Percentiles rank a stretch among this genome's conserved stretches.
Conservation (phyloP, 2,329 filamentous ascomycete genomes). For the Allantophomopsis cytisporea region DNA sequence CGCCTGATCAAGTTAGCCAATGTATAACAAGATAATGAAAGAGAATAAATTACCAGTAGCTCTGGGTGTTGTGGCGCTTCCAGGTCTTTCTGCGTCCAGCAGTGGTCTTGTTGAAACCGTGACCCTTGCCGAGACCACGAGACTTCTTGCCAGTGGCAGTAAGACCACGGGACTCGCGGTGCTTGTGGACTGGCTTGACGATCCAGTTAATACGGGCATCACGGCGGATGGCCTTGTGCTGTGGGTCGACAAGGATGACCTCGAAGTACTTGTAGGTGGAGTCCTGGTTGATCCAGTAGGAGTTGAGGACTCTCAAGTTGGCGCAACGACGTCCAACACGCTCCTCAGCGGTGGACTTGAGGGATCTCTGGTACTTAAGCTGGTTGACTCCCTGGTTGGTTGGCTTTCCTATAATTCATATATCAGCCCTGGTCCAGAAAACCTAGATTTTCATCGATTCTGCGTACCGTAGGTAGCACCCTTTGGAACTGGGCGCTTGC, state of each 20-base stretch:
- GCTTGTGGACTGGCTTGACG: conserved; percentile 99
- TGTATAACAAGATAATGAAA: too few species aligned
- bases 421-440: conserved; percentile 1
- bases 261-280: conserved; percentile 99
- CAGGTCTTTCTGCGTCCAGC: conserved; percentile 98
- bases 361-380: conserved; percentile 99
- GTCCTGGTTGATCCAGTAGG: conserved; percentile 99
- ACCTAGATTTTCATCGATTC: background rate
- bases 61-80: conserved; percentile 96
- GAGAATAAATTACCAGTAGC: too few species aligned
- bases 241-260: conserved; percentile 98
- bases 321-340: conserved; percentile 98
- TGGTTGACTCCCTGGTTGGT: conserved; percentile 99
- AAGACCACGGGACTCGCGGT: conserved; percentile 94
- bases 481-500: conserved; percentile 93
- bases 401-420: conserved; percentile 67
- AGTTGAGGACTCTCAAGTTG: conserved; percentile 99
- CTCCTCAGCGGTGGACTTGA: conserved; percentile 96
- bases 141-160: conserved; percentile 99
- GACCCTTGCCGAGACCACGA: conserved; percentile 97
- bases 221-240: conserved; percentile 99
- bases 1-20: too few species aligned
- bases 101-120: conserved; percentile 97
- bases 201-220: conserved; percentile 99
- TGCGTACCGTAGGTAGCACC: conserved; percentile 93